Conservation (phyloP, 805 yeast genomes). For the Ogataea allantospora region DNA sequence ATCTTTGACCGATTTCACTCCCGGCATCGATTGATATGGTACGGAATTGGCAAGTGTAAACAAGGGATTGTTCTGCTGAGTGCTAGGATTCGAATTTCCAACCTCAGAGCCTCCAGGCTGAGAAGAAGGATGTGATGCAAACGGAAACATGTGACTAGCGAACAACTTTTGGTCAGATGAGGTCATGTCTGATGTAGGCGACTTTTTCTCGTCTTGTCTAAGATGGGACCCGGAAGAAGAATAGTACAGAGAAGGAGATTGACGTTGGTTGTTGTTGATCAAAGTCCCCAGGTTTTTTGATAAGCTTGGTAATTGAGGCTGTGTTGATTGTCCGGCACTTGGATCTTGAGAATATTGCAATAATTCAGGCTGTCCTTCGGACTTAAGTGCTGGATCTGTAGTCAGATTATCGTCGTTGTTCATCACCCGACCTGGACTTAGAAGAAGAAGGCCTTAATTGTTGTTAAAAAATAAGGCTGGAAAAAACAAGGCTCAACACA, state of each 20-base stretch:
- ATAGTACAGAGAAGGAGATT: constrained; percentile 10
- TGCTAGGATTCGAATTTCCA: constrained; percentile 1
- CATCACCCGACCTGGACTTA: constrained; percentile 7
- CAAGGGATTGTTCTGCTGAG: constrained; percentile 27
- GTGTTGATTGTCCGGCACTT: constrained; percentile 17
- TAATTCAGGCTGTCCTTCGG: constrained; percentile 16
- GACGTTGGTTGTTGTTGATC: constrained; percentile 5
- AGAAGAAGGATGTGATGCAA: constrained; percentile 15
- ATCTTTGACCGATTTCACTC: constrained; percentile 8
- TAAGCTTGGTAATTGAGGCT: constrained; percentile 23
- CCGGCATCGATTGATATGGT: constrained; percentile 14
- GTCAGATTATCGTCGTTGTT: constrained; percentile 19
- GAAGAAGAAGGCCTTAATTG: constrained; percentile 4
- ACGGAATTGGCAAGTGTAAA: constrained; percentile 33
- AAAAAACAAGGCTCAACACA: constrained; percentile 13
- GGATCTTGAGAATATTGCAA: constrained; percentile 9
- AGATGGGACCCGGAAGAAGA: constrained; percentile 22
- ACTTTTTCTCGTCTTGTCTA: constrained; percentile 18
- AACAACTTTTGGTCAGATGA: constrained; percentile 12
- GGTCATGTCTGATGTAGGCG: constrained; percentile 12
- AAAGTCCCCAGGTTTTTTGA: constrained; percentile 17
- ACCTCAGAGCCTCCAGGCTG: constrained; percentile 4
- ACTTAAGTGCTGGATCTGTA: constrained; percentile 17
- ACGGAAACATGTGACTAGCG: constrained; percentile 16
- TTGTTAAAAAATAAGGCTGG: constrained; percentile 9